Evolutionary conservation across 2,329 filamentous ascomycete species (phyloP).

Genomic region (Fusarium agapanthi): DNA sequence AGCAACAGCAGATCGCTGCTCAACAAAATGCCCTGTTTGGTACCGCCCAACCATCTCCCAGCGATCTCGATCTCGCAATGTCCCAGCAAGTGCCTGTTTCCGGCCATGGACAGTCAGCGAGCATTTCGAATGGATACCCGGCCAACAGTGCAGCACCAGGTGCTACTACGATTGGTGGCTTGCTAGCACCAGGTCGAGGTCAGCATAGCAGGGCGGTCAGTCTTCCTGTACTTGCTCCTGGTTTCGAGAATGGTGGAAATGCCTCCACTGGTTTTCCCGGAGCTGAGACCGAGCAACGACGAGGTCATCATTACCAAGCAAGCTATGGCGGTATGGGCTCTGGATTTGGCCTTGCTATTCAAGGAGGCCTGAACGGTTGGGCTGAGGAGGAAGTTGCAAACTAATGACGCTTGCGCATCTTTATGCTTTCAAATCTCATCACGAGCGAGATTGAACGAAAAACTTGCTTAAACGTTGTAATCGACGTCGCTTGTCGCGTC

Average conservation of each 20-base stretch:
- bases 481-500: constrained; percentile 44
- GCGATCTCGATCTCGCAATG: constrained; percentile 65
- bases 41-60: constrained; percentile 69
- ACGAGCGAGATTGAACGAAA: constrained; percentile 40
- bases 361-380: constrained; percentile 72
- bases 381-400: constrained; percentile 73
- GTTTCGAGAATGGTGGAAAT: constrained; percentile 67
- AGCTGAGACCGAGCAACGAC: constrained; percentile 60
- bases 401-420: constrained; percentile 48
- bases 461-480: constrained; percentile 56
- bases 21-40: constrained; percentile 87
- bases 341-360: constrained; percentile 69
- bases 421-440: constrained; percentile 36
- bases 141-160: constrained; percentile 61
- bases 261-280: constrained; percentile 59
- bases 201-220: constrained; percentile 86
- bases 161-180: constrained; percentile 76
- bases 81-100: constrained; percentile 68
- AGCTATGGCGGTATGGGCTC: constrained; percentile 68
- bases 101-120: constrained; percentile 72
- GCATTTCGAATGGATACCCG: constrained; percentile 71
- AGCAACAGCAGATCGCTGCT: constrained; percentile 74
- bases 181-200: constrained; percentile 75
- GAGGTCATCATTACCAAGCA: constrained; percentile 72
- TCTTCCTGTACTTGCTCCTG: constrained; percentile 75